Base-by-base conservation (phyloP, 768 basidiomycete genomes). In the Suillus brevipes region DNA sequence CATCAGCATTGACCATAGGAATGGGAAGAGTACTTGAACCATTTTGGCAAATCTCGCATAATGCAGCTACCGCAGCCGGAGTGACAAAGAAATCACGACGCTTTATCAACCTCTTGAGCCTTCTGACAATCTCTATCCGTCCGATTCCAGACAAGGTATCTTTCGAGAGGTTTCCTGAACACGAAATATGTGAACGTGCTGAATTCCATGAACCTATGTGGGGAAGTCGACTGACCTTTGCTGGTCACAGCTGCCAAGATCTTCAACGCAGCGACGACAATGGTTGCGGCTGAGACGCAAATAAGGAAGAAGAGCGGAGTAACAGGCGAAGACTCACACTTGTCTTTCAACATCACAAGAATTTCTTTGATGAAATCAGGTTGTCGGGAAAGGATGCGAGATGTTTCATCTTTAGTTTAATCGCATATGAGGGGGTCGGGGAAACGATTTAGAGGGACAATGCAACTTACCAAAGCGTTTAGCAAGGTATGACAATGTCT, bases 11-110 rank as follows among this genome's bases (percentile, higher is more conserved):
- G 42, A 42, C 34, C 4, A 36, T 9, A 20, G 12, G 40, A 14
- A 14, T 42, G 42, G n/a, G 63, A 61, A 38, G 7, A 13, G 25
- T 25, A 20, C 12, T 9, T 12, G 31, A 34, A 75, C 73, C 62
- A 31, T 75, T 71, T 34, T 58, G 65, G 20, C 71, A 71, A 18
- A 75, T 64, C 25, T 67, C 65, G 23, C 74, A 72, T 28, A 75
- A 64, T 3, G 72, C 68, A n/a, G 68, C 74, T 4, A 63, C 67
- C 6, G 75, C 74, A 18, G 71, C 71, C 1, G 74, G 74, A 34
- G 74, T 66, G 10, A 75, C 75, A 36, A 77, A 75, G 52, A 77
- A 74, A 42, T 77, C 75, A 31, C 42, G 67, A n/a, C 65, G 64
- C 37, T 64, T 63, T 50, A 68, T 58, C 13, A 76, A 53, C 40